A percentile compares a stretch with the other conserved stretches of the same genome.
Conservation (phyloP, 2,329 filamentous ascomycete genomes). For the Fusarium brachygibbosum region DNA sequence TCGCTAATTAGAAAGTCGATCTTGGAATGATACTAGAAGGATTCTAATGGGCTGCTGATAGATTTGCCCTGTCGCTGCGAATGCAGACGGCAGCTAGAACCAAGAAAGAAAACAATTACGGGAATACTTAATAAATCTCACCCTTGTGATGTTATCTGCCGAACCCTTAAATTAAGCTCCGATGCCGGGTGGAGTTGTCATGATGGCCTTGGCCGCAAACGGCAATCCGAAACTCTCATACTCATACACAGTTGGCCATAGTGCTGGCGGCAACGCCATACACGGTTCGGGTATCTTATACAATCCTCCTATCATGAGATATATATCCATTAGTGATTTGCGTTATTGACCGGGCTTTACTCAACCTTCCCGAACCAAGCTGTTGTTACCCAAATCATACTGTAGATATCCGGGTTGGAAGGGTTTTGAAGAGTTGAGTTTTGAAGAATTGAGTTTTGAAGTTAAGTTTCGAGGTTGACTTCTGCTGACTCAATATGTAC, state of each 20-base stretch:
- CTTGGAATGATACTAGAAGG: conserved; percentile 20
- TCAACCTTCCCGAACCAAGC: neutral
- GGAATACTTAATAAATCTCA: conserved; percentile 14
- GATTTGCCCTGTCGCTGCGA: conserved; percentile 42
- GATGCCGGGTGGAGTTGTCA: conserved; percentile 16
- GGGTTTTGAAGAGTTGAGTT: neutral
- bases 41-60: conserved; percentile 35
- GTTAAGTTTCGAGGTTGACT: neutral
- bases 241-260: neutral
- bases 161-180: neutral
- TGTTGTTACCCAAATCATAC: neutral
- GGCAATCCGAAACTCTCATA: conserved; percentile 35
- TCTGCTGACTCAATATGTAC: neutral
- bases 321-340: neutral
- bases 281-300: conserved; percentile 5
- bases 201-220: conserved; percentile 34
- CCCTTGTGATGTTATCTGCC: conserved; percentile 6
- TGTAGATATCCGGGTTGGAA: neutral
- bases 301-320: conserved; percentile 28
- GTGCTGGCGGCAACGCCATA: conserved; percentile 14
- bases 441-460: too few relatives aligned
- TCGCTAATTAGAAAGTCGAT: conserved; percentile 22
- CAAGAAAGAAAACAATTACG: conserved; percentile 45
- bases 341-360: neutral
- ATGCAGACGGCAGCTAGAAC: conserved; percentile 47